Evolutionary conservation across 2,329 filamentous ascomycete species (phyloP).

Genomic region (Fusarium pseudocircinatum): DNA sequence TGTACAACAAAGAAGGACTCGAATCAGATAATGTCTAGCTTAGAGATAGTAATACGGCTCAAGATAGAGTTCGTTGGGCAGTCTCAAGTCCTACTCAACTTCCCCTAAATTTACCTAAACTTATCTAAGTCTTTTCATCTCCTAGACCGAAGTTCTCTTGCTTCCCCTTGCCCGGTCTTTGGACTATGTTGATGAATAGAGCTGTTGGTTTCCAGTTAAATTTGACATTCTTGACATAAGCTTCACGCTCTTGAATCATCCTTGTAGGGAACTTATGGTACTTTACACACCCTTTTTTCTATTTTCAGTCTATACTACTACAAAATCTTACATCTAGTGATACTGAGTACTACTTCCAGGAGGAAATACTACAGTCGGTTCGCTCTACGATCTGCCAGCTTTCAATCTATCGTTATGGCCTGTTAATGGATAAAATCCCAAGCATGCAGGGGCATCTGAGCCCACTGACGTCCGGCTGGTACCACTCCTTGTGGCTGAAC

Average conservation of each 20-base stretch:
- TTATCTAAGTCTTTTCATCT: background rate
- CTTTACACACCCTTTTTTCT: background rate
- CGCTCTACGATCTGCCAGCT: too few relatives aligned
- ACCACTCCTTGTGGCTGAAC: background rate
- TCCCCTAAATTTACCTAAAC: background rate
- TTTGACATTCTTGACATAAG: background rate
- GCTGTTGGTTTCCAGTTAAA: background rate
- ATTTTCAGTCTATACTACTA: background rate
- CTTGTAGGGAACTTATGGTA: background rate
- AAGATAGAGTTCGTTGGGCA: too few relatives aligned
- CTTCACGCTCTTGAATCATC: background rate
- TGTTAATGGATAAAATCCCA: background rate
- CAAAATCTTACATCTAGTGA: background rate
- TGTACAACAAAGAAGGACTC: background rate
- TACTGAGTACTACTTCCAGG: background rate
- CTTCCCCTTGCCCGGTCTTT: background rate
- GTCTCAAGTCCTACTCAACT: too few relatives aligned
- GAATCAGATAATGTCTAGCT: background rate
- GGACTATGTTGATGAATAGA: background rate
- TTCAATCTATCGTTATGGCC: background rate
- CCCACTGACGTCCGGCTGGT: background rate
- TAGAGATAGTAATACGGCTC: too few relatives aligned
- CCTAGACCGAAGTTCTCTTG: background rate
- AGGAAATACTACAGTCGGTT: too few relatives aligned
- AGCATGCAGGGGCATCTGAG: background rate